Percentiles rank a stretch among this genome's conserved stretches.
Evolutionary conservation across 83 land plant species (phyloP).

Genomic region (Diphasiastrum complanatum): DNA sequence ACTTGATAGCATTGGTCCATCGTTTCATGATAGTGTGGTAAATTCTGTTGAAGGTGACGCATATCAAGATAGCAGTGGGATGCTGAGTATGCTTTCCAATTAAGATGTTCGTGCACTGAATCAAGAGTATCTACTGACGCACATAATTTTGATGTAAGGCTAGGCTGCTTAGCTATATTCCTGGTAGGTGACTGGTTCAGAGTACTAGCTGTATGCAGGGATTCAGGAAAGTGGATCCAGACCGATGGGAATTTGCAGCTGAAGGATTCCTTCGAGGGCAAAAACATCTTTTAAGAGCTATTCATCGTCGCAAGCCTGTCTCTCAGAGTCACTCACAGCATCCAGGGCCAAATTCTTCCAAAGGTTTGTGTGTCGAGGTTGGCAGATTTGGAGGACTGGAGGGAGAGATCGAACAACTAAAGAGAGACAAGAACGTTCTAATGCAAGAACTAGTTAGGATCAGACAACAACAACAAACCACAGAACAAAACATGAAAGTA

Average conservation of each 20-base stretch:
- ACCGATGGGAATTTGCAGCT: too few relatives aligned
- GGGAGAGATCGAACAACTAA: conserved; percentile 11
- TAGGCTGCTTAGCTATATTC: too few relatives aligned
- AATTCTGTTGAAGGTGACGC: too few relatives aligned
- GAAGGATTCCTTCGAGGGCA: conserved; percentile 17
- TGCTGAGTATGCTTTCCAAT: too few relatives aligned
- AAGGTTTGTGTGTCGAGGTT: conserved; percentile 10
- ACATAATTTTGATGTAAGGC: not conserved
- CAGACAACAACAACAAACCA: conserved; percentile 10
- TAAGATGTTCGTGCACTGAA: too few relatives aligned
- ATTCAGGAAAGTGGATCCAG: conserved; percentile 11
- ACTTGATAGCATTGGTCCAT: too few relatives aligned
- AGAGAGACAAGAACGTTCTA: conserved; percentile 12
- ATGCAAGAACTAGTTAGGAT: conserved; percentile 9
- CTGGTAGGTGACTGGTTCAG: too few relatives aligned
- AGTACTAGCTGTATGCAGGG: conserved; percentile 9
- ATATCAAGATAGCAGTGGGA: too few relatives aligned
- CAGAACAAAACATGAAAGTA: not conserved
- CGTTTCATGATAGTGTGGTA: too few relatives aligned
- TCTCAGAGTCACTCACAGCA: conserved; percentile 7
- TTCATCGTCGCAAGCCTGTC: conserved; percentile 9
- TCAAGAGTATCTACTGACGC: not conserved
- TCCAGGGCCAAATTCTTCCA: not conserved
- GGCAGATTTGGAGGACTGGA: conserved; percentile 15
- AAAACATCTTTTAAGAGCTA: conserved; percentile 1